Base-by-base conservation (phyloP, 495 filamentous ascomycete genomes). In the Hypoxylon lenormandii region DNA sequence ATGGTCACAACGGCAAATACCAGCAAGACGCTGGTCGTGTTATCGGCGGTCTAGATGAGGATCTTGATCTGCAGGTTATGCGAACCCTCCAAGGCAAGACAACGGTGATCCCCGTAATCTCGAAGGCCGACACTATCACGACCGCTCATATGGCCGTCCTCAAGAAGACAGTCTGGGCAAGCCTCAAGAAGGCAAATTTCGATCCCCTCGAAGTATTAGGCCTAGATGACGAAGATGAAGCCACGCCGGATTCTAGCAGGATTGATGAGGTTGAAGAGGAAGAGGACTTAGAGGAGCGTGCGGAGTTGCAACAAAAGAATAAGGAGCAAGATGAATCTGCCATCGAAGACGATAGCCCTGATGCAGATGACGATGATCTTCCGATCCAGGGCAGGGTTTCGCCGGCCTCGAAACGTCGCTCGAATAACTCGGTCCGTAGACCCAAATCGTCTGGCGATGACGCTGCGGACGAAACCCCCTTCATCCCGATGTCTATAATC, bases 41-140 rank as follows among this genome's bases (percentile, higher is more conserved):
- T 28, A 50, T 87, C n/a, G 92, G 90, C 11, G 86, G 90, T 33
- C 81, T 98, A 26, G 94, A 98, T 74, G 90, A 94, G 65, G 90
- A 94, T 70, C 84, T 98, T 5, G 95, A 98, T 74, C 79, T 98
- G 21, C 92, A 96, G 73, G 91, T 98, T 43, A 83, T 98, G 55
- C 90, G 91, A 50, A 91, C 90, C 15, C 83, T 98, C 36, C 88
- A 95, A 74, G 93, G 93, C 69, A 98, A 97, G 82, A 97, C 96
- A 0, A 96, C 92, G 0, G 92, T 98, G 52, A 92, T 98, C 30
- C 95, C 95, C 0, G 91, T 98, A 38, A 94, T 98, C 77, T 91
- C 93, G 74, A 98, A 98, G 80, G 96, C 95, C 36, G 95, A 98
- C 76, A 98, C 93, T 12, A 91, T 98, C 69, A 98, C 95, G 43